Conservation (phyloP, 1,284 basidiomycete genomes). For the Boletus mariae region DNA sequence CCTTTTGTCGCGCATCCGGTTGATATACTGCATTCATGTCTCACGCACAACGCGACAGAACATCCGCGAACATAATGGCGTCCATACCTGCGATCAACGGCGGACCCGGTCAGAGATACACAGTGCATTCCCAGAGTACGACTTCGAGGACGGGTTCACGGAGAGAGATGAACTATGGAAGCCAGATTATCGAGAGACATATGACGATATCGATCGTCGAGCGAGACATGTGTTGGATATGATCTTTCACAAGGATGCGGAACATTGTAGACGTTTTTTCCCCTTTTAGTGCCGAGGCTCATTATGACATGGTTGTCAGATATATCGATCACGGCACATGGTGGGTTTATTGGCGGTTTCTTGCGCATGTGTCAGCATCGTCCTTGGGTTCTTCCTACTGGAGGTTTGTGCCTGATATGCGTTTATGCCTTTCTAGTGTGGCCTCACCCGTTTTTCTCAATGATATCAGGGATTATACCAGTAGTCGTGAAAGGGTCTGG, state of each 20-base stretch:
- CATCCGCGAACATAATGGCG: constrained; percentile 64
- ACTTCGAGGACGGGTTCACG: constrained; percentile 62
- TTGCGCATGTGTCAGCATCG: constrained; percentile 43
- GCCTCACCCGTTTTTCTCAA: not conserved
- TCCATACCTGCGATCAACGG: constrained; percentile 74
- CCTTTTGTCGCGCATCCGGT: not conserved
- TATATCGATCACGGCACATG: constrained; percentile 62
- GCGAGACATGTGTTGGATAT: constrained; percentile 56
- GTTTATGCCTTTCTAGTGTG: not conserved
- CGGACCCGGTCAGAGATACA: constrained; percentile 52
- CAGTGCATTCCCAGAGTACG: constrained; percentile 55
- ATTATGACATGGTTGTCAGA: constrained; percentile 33
- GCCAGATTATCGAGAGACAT: constrained; percentile 61
- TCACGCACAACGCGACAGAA: constrained; percentile 39
- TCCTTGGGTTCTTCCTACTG: constrained; percentile 50
- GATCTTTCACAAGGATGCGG: constrained; percentile 50
- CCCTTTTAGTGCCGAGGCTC: not conserved
- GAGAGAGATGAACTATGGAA: constrained; percentile 75
- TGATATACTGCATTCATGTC: not conserved
- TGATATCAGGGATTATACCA: constrained; percentile 23
- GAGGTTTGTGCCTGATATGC: constrained; percentile 42
- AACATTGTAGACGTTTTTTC: constrained; percentile 41
- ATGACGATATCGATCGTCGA: constrained; percentile 52
- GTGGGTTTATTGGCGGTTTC: constrained; percentile 57
- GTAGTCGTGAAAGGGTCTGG: constrained; percentile 21